Base-by-base conservation (phyloP, 1,139 yeast species). In the Hansenula lynferdii region DNA sequence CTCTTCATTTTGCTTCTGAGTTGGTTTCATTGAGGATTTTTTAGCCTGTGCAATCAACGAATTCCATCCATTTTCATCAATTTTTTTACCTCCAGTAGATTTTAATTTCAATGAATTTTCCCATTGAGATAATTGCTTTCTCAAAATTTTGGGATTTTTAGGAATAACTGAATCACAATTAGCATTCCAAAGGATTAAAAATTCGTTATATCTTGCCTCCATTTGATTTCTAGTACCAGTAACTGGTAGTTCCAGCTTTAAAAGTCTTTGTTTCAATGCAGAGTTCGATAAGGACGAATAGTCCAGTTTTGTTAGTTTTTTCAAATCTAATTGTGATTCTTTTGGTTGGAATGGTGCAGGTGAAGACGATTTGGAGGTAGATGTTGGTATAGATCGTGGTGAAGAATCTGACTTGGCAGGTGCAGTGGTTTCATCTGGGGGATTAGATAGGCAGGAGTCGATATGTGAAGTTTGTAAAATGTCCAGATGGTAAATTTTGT, bases 131-230 rank as follows among this genome's bases (percentile, higher is more conserved):
- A 90, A 64, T 42, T 72, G 73, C 41, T 71, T 75, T 36, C 75
- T 64, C 34, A 90, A 57, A 6, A 75, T 72, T 33, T 65, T 61
- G 22, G 76, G 79, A 16, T 76, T 61, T 6, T 74, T 75, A 0
- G 96, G 97, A 22, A 67, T 68, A 36, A 75, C 67, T n/a, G 89
- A 73, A 54, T 89, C 97, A 36, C 81, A 70, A 53, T 89, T 89
- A 15, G 96, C 82, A 53, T 90, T 90, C 77, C 81, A 85, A 14
- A 89, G 57, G 27, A 83, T 77, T 44, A 85, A 78, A 65, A 81
- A 90, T 47, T 90, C 95, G 43, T 79, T 79, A 56, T 84, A 85
- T 34, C 97, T 65, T 24, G 74, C 63, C 44, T 85, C 90, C 49
- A 89, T 55, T 48, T 77, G 83, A 20, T 64, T 63, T 45, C 86